A percentile compares a stretch with the other conserved stretches of the same genome.
phyloP scores from a whole-genome alignment of 495 filamentous ascomycete genomes.

The Hamigera avellanea region DNA sequence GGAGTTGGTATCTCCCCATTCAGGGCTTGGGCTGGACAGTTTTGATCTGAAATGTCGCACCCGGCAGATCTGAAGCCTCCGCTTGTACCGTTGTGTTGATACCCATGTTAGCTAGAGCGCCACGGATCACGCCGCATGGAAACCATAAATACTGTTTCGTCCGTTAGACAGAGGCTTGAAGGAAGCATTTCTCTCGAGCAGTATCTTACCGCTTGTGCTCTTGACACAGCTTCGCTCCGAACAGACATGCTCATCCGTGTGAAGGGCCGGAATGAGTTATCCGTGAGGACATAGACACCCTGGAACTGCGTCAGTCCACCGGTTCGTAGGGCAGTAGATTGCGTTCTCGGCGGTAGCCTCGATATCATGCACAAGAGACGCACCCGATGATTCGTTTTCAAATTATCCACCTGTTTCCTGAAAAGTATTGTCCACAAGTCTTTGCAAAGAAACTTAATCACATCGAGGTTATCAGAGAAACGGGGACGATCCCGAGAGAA shows the following conservation, averaged over 20 bases:
- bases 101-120: slow-evolving; percentile 78
- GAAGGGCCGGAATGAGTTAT: slow-evolving; percentile 85
- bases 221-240: slow-evolving; percentile 54
- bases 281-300: slow-evolving; percentile 93
- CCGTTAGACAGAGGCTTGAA: slow-evolving; percentile 5
- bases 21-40: slow-evolving; percentile 51
- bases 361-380: too few species aligned
- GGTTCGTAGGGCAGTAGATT: too few species aligned
- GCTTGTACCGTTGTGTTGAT: slow-evolving; percentile 85
- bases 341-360: too few species aligned
- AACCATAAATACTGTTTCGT: slow-evolving; percentile 74
- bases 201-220: slow-evolving; percentile 66
- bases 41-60: slow-evolving; percentile 94
- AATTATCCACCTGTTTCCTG: slow-evolving; percentile 92
- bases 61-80: slow-evolving; percentile 73
- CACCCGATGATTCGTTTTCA: slow-evolving; percentile 95
- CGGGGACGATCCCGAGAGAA: slow-evolving; percentile 82
- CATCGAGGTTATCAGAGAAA: slow-evolving; percentile 76
- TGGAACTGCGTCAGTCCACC: too few species aligned
- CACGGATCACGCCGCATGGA: slow-evolving; percentile 82
- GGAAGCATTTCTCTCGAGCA: background rate
- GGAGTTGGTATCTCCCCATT: slow-evolving; percentile 1
- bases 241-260: slow-evolving; percentile 72
- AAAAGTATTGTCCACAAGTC: slow-evolving; percentile 92
- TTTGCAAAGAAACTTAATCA: slow-evolving; percentile 97